Percentiles rank a stretch among this genome's conserved stretches.
Evolutionary conservation across 2,329 filamentous ascomycete genomes (phyloP).

Genomic region (Ilyonectria sp.): DNA sequence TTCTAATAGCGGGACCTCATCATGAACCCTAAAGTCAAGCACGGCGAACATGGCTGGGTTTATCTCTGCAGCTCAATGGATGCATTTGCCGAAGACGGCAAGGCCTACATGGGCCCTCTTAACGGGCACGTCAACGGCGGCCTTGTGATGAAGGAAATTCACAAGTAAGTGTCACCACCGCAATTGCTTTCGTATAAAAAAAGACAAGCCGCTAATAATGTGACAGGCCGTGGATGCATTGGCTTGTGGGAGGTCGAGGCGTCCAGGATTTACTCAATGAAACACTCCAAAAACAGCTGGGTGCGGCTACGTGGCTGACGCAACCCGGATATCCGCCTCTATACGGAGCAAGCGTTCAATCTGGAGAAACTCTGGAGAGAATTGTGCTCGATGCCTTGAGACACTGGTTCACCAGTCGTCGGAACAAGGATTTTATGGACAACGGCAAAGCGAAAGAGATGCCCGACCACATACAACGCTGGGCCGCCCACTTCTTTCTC

Average conservation of each 20-base stretch:
- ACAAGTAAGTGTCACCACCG: slow-evolving; percentile 1
- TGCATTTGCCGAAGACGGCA: slow-evolving; percentile 14
- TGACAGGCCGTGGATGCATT: slow-evolving; percentile 26
- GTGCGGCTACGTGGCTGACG: slow-evolving; percentile 1
- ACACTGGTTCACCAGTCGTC: slow-evolving; percentile 12
- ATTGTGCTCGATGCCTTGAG: background rate
- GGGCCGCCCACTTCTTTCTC: slow-evolving; percentile 20
- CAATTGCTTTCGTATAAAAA: too few species aligned
- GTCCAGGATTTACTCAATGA: background rate
- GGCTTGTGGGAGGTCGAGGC: background rate
- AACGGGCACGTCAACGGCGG: slow-evolving; percentile 31
- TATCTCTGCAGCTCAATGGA: slow-evolving; percentile 20
- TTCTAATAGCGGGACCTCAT: slow-evolving; percentile 2
- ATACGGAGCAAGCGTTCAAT: background rate
- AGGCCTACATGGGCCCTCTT: slow-evolving; percentile 25
- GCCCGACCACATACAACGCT: slow-evolving; percentile 8
- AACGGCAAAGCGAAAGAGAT: background rate
- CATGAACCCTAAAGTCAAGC: slow-evolving; percentile 1
- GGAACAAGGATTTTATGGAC: slow-evolving; percentile 8
- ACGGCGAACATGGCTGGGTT: slow-evolving; percentile 14
- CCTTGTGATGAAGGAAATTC: slow-evolving; percentile 27
- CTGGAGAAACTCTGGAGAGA: slow-evolving; percentile 7
- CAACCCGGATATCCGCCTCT: background rate
- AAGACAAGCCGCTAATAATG: too few species aligned
- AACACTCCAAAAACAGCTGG: background rate